These are phyloP conservation scores for Citrus maxima DNA, from an alignment of 345 rosid species.

Conservation along the genomic window DNA sequence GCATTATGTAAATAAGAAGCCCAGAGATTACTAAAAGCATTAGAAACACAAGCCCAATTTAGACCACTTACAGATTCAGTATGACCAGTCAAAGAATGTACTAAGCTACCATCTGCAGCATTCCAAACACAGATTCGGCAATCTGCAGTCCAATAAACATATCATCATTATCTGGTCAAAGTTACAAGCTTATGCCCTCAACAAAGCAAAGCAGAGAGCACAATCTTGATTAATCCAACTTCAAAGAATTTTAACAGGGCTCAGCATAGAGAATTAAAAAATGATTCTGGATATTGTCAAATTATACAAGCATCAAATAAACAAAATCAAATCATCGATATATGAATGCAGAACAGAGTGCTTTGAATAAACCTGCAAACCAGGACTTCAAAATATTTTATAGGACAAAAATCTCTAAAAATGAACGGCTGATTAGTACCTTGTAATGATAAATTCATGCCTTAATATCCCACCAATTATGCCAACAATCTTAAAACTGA, in stretches of 20 bases:
- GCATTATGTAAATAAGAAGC: not conserved
- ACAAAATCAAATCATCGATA: not conserved
- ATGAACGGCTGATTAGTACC: not conserved
- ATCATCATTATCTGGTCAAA: constrained; percentile 11
- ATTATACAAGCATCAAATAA: not conserved
- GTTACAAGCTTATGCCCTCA: not conserved
- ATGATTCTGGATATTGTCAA: not conserved
- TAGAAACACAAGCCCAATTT: not conserved
- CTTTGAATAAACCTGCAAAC: not conserved
- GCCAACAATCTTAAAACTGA: not conserved
- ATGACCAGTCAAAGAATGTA: constrained; percentile 97
- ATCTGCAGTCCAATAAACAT: constrained; percentile 49
- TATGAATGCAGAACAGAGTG: not conserved
- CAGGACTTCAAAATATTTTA: not conserved
- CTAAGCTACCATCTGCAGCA: constrained; percentile 94
- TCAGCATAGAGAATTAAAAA: not conserved
- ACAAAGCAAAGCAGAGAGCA: not conserved
- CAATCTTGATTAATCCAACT: not conserved
- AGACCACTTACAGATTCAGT: constrained; percentile 77
- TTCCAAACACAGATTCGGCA: constrained; percentile 99
- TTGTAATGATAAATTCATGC: not conserved
- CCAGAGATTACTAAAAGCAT: not conserved
- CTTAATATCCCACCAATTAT: not conserved
- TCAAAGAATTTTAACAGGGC: constrained; percentile 1
- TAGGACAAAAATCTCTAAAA: not conserved